Percentiles rank a stretch among this genome's conserved stretches.
Evolutionary conservation across 495 filamentous ascomycete species (phyloP).

Genomic region (Aspergillus cristatus): DNA sequence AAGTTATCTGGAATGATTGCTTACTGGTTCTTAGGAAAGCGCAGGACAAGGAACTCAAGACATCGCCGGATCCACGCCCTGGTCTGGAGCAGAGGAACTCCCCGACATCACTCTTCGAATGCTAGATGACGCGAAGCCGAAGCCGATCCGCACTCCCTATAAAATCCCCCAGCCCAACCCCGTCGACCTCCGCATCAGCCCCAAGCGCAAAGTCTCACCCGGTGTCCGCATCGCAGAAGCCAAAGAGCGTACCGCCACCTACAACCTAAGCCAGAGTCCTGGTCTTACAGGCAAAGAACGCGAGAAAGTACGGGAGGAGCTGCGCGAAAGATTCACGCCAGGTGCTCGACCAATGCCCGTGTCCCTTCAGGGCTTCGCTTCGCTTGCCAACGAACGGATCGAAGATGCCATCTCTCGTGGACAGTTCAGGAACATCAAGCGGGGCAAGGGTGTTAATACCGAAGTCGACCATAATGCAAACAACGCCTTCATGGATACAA

Average conservation of each 20-base stretch:
- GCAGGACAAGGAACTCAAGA: slow-evolving; percentile 66
- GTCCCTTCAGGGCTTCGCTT: slow-evolving; percentile 67
- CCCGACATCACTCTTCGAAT: slow-evolving; percentile 78
- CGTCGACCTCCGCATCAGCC: slow-evolving; percentile 53
- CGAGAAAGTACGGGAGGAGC: slow-evolving; percentile 56
- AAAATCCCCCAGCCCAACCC: slow-evolving; percentile 43
- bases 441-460: slow-evolving; percentile 61
- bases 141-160: slow-evolving; percentile 46
- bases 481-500: slow-evolving; percentile 90
- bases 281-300: slow-evolving; percentile 60
- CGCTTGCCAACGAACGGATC: slow-evolving; percentile 86
- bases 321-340: slow-evolving; percentile 72
- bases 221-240: slow-evolving; percentile 65
- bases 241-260: slow-evolving; percentile 66
- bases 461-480: slow-evolving; percentile 72
- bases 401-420: slow-evolving; percentile 89
- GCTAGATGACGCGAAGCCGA: slow-evolving; percentile 71
- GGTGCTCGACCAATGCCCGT: slow-evolving; percentile 67
- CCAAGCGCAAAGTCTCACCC: slow-evolving; percentile 30
- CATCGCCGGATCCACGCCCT: slow-evolving; percentile 60
- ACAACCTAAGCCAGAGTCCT: slow-evolving; percentile 51
- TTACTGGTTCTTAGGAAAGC: slow-evolving; percentile 26
- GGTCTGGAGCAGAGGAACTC: slow-evolving; percentile 67
- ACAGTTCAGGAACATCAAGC: slow-evolving; percentile 79
- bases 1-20: background rate